Conservation (phyloP, 1,284 basidiomycete species). For the Malassezia furfur region DNA sequence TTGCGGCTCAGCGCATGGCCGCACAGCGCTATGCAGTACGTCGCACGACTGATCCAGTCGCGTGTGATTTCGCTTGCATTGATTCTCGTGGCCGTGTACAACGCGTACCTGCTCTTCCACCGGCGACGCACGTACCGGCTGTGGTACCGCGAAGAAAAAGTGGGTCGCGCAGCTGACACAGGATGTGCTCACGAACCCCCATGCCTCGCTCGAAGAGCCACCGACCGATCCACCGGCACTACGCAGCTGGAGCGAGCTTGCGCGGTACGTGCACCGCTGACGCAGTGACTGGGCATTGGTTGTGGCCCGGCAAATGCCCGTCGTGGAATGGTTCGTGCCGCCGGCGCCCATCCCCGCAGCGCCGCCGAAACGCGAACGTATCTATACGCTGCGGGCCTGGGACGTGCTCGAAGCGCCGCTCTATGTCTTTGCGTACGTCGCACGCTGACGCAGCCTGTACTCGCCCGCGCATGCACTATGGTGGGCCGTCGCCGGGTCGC, state of each 20-base stretch:
- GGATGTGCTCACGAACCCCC: slow-evolving; percentile 10
- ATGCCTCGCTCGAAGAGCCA: slow-evolving; percentile 9
- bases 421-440: slow-evolving; percentile 12
- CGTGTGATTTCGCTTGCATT: slow-evolving; percentile 6
- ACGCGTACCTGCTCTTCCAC: slow-evolving; percentile 13
- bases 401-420: slow-evolving; percentile 13
- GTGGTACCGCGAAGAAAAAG: slow-evolving; percentile 11
- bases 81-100: slow-evolving; percentile 4
- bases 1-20: slow-evolving; percentile 8
- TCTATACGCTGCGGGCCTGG: slow-evolving; percentile 17
- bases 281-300: background rate
- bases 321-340: slow-evolving; percentile 18
- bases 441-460: background rate
- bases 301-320: slow-evolving; percentile 5
- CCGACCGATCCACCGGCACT: slow-evolving; percentile 1
- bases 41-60: slow-evolving; percentile 4
- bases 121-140: slow-evolving; percentile 12
- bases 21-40: slow-evolving; percentile 5
- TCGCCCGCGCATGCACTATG: slow-evolving; percentile 17
- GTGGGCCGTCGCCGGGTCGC: slow-evolving; percentile 13
- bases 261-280: background rate
- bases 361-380: background rate
- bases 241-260: slow-evolving; percentile 4
- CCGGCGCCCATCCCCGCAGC: background rate
- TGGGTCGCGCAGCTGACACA: background rate